A percentile compares a stretch with the other conserved stretches of the same genome.
Evolutionary conservation across 2,329 filamentous ascomycete species (phyloP).

Genomic region (Thelonectria rubi): DNA sequence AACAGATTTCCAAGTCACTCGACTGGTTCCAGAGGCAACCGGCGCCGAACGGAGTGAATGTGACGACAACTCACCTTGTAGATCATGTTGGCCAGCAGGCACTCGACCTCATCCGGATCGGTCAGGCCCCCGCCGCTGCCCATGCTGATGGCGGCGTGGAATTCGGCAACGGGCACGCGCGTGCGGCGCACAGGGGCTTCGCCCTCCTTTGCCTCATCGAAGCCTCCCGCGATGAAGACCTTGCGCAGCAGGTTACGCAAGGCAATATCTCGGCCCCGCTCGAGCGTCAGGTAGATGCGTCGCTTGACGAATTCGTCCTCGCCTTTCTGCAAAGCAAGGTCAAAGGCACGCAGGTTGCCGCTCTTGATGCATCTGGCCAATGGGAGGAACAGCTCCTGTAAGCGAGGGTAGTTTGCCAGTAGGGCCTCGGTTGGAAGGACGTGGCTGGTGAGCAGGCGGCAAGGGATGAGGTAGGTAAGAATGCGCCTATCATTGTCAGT

Average conservation of each 20-base stretch:
- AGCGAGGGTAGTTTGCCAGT: slow-evolving; percentile 76
- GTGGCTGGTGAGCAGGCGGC: slow-evolving; percentile 87
- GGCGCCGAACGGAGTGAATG: slow-evolving; percentile 14
- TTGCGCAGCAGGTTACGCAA: slow-evolving; percentile 91
- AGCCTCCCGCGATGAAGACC: slow-evolving; percentile 86
- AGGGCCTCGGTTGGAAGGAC: slow-evolving; percentile 79
- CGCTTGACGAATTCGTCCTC: slow-evolving; percentile 94
- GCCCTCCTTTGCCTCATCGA: slow-evolving; percentile 77
- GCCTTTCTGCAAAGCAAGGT: slow-evolving; percentile 78
- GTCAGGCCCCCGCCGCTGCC: slow-evolving; percentile 71
- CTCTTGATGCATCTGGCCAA: slow-evolving; percentile 81
- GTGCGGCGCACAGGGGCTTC: slow-evolving; percentile 73
- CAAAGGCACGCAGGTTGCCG: slow-evolving; percentile 85
- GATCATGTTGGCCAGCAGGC: slow-evolving; percentile 93
- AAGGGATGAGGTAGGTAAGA: slow-evolving; percentile 93
- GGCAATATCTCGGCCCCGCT: slow-evolving; percentile 90
- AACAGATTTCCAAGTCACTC: slow-evolving; percentile 8
- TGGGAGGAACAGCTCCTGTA: slow-evolving; percentile 82
- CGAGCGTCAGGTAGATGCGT: slow-evolving; percentile 93
- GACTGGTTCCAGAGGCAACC: slow-evolving; percentile 17
- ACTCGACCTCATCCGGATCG: slow-evolving; percentile 94
- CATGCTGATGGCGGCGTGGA: slow-evolving; percentile 83
- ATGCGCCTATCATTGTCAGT: slow-evolving; percentile 71
- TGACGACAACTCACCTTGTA: slow-evolving; percentile 77
- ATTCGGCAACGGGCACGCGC: slow-evolving; percentile 83